A percentile compares a stretch with the other conserved stretches of the same genome.
Conservation (phyloP, 306 rosid genomes). For the Casuarina glauca region DNA sequence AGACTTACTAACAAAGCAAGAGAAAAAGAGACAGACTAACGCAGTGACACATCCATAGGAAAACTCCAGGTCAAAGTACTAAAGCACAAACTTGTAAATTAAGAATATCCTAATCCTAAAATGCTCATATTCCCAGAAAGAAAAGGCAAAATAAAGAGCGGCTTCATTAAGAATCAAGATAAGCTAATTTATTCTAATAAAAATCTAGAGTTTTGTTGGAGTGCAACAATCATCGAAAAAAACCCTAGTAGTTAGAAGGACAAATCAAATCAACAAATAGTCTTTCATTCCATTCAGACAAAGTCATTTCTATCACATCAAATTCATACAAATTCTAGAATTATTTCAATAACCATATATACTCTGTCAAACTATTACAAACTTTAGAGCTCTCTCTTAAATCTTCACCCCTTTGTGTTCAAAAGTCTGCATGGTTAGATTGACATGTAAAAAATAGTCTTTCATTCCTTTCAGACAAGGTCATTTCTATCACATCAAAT, state of each 20-base stretch:
- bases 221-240: background rate
- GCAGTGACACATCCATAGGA: background rate
- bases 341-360: too few species aligned
- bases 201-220: background rate
- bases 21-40: too few species aligned
- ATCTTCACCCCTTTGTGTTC: too few species aligned
- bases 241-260: background rate
- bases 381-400: too few species aligned
- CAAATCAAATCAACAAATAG: background rate
- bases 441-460: too few species aligned
- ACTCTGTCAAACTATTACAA: too few species aligned
- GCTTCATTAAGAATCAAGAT: background rate
- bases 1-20: too few species aligned
- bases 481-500: too few species aligned
- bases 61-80: background rate
- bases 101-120: background rate
- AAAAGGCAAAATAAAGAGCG: background rate
- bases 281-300: background rate
- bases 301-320: too few species aligned
- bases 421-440: too few species aligned
- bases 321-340: too few species aligned
- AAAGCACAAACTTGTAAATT: background rate
- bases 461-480: background rate
- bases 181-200: background rate
- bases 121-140: background rate